Evolutionary conservation across 768 basidiomycete species (phyloP).

Genomic region (Auriscalpium vulgare): DNA sequence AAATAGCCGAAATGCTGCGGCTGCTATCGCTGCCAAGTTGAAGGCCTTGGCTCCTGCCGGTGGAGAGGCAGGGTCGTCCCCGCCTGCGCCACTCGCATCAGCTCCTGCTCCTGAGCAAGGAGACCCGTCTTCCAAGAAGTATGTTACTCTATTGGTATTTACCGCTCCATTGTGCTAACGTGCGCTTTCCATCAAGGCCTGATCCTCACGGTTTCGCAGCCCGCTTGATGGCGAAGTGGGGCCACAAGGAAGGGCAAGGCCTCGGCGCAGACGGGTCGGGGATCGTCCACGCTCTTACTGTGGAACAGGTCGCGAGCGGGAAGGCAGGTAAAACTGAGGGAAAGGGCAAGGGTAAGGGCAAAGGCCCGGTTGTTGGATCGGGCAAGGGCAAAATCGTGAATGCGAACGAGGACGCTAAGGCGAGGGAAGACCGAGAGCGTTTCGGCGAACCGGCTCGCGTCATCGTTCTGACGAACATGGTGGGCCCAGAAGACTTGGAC

Average conservation of each 20-base stretch:
- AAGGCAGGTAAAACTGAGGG: slow-evolving; percentile 30
- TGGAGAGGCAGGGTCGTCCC: slow-evolving; percentile 19
- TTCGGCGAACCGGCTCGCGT: slow-evolving; percentile 90
- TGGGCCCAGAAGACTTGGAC: slow-evolving; percentile 72
- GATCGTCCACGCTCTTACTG: slow-evolving; percentile 81
- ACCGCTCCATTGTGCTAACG: neutral
- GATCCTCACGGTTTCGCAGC: slow-evolving; percentile 75
- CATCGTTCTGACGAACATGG: slow-evolving; percentile 86
- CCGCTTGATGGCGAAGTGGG: slow-evolving; percentile 93
- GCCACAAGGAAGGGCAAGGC: slow-evolving; percentile 90
- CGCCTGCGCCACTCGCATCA: slow-evolving; percentile 23
- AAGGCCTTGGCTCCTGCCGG: slow-evolving; percentile 41
- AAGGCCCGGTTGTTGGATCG: slow-evolving; percentile 34
- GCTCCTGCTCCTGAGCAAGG: slow-evolving; percentile 18
- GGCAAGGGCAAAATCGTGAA: slow-evolving; percentile 89
- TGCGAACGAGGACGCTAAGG: slow-evolving; percentile 76
- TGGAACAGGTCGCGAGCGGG: slow-evolving; percentile 52
- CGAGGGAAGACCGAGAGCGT: slow-evolving; percentile 66
- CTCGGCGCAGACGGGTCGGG: slow-evolving; percentile 79
- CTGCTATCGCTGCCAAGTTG: slow-evolving; percentile 73
- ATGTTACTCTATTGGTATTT: slow-evolving; percentile 6
- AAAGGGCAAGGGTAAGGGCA: slow-evolving; percentile 30
- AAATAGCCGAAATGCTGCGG: slow-evolving; percentile 53
- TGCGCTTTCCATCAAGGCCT: slow-evolving; percentile 26
- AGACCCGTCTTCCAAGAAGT: slow-evolving; percentile 13